These are phyloP conservation scores for Saccharomycopsis fermentans DNA, from an alignment of 805 yeast species.

Conservation along the genomic window DNA sequence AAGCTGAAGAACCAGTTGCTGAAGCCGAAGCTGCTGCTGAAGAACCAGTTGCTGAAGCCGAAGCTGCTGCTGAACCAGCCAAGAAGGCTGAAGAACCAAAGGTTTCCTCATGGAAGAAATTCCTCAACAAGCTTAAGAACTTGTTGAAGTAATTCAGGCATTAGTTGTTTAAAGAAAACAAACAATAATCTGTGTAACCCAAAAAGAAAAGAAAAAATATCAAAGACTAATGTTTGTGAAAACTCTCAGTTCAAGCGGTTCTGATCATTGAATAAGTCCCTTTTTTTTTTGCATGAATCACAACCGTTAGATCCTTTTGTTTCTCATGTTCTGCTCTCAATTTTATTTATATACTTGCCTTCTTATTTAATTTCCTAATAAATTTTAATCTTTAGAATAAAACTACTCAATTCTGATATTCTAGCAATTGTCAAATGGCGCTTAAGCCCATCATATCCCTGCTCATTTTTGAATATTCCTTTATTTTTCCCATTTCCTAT, in stretches of 20 bases:
- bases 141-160: constrained; percentile 17
- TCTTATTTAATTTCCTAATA: neutral
- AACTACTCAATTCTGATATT: neutral
- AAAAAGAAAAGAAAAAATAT: no score
- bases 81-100: constrained; percentile 11
- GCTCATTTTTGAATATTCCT: no score
- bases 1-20: constrained; percentile 9
- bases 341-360: neutral
- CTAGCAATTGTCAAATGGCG: neutral
- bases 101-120: constrained; percentile 14
- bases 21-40: no score
- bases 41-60: no score
- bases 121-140: constrained; percentile 16
- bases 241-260: no score
- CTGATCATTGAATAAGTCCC: no score
- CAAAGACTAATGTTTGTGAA: no score
- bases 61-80: constrained; percentile 5
- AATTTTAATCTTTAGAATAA: neutral
- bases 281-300: no score
- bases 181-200: neutral
- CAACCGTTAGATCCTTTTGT: neutral
- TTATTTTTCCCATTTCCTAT: neutral
- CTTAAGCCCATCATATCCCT: no score
- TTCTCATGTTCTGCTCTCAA: neutral
- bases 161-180: neutral